These are phyloP conservation scores for Mortierella antarctica DNA, from an alignment of 192 early-diverging fungal species.

Conservation along the genomic window DNA sequence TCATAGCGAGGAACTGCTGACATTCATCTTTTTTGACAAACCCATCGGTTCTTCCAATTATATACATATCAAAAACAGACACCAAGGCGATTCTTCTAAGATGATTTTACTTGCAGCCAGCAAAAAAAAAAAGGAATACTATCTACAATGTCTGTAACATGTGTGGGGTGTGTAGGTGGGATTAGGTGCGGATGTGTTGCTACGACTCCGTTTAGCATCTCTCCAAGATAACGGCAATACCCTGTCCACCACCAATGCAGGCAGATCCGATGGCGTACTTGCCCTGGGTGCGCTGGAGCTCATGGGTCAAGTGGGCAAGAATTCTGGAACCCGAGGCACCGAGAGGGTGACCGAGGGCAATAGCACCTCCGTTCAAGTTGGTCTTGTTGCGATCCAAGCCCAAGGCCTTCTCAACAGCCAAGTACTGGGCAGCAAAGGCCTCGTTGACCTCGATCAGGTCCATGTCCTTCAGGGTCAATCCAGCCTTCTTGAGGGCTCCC, in stretches of 20 bases:
- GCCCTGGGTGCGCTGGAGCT: slow-evolving; percentile 81
- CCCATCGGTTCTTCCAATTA: too few relatives aligned
- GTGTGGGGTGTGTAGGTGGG: too few relatives aligned
- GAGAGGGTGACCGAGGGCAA: slow-evolving; percentile 94
- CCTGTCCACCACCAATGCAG: slow-evolving; percentile 94
- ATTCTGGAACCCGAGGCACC: slow-evolving; percentile 97
- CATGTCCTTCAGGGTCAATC: slow-evolving; percentile 84
- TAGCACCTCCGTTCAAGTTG: slow-evolving; percentile 93
- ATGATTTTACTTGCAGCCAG: too few relatives aligned
- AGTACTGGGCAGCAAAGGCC: slow-evolving; percentile 95
- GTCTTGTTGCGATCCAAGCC: slow-evolving; percentile 81
- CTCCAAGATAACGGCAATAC: slow-evolving; percentile 47
- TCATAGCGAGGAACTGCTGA: too few relatives aligned
- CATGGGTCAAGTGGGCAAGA: slow-evolving; percentile 87
- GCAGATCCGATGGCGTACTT: slow-evolving; percentile 94
- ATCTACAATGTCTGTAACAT: too few relatives aligned
- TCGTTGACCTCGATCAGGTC: slow-evolving; percentile 96
- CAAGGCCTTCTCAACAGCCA: slow-evolving; percentile 91
- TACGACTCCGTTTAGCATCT: slow-evolving; percentile 6
- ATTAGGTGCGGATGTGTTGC: too few relatives aligned
- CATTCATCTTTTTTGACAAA: too few relatives aligned
- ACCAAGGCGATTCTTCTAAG: too few relatives aligned
- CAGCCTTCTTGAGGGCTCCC: slow-evolving; percentile 84
- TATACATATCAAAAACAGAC: too few relatives aligned
- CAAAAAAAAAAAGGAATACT: too few relatives aligned